Evolutionary conservation across 495 filamentous ascomycete genomes (phyloP), one percentile per base, ranked within the genome.

Genomic region (Xylona heveae): DNA sequence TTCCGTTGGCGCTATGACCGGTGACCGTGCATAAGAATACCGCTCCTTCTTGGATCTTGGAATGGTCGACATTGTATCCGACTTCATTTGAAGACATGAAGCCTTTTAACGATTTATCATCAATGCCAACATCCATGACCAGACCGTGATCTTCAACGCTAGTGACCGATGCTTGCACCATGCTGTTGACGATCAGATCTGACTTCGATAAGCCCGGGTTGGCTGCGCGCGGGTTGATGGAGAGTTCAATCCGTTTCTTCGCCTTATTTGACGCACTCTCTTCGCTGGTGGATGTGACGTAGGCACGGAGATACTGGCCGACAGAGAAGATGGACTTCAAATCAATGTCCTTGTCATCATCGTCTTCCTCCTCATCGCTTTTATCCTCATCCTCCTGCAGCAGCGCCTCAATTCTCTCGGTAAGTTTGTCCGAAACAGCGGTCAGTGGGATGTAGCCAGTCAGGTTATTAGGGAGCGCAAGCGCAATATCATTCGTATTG

Each of bases 71-170:
- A 20, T 54, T 55, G 19, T 57, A 46, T 19, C 69, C 71, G 15
- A 92, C 53, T 46, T 95, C 82, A 46, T 80, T 84, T 9, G 72
- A 74, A n/a, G 82, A 71, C 51, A 97, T 64, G 55, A 97, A 97
- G 1, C 76, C 90, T 46, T 67, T 73, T 21, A 83, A 38, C 20
- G 62, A 51, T 12, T 64, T 54, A 29, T 71, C 68, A 28, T 68
- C 60, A 15, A 94, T 59, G 9, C 78, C 78, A 24, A 97, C 55
- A 42, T 93, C 79, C 84, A 95, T 92, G 33, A 95, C 62, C 34
- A 91, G 54, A 42, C 88, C 88, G 50, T 94, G 85, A 40, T 97
- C 88, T 53, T 97, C 88, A 14, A 88, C 74, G 45, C 85, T 95
- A 23, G 61, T 50, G 29, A 97, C 74, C 1, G 81, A 76, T 13